A percentile compares a stretch with the other conserved stretches of the same genome.
These are phyloP conservation scores for Paecilomyces sp. DNA, from an alignment of 2,329 filamentous ascomycete species.

Conservation along the genomic window DNA sequence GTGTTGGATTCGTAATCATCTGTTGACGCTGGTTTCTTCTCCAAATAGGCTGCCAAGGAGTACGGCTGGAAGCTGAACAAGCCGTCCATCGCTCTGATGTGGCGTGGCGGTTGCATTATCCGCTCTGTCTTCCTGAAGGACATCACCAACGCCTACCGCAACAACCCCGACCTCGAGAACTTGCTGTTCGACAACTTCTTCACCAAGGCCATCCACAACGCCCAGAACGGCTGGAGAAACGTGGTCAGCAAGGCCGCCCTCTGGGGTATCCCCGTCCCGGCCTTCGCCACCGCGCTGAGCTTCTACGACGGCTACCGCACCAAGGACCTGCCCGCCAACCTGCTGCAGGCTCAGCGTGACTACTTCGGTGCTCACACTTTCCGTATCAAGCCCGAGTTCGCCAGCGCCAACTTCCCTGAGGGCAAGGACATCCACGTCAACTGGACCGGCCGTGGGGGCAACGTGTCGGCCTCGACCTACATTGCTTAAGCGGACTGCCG, in stretches of 20 bases:
- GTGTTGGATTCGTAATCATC: not conserved
- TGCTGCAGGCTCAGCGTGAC: slow-evolving; percentile 97
- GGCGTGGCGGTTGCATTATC: slow-evolving; percentile 99
- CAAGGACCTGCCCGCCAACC: slow-evolving; percentile 93
- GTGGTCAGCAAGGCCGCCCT: slow-evolving; percentile 86
- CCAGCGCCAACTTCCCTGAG: slow-evolving; percentile 70
- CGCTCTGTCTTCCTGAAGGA: slow-evolving; percentile 99
- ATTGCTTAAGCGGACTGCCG: slow-evolving; percentile 61
- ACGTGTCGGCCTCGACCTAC: slow-evolving; percentile 96
- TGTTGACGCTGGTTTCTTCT: slow-evolving; percentile 14
- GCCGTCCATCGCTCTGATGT: slow-evolving; percentile 99
- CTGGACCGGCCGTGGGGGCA: slow-evolving; percentile 97
- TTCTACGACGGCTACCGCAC: slow-evolving; percentile 99
- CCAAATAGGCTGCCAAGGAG: slow-evolving; percentile 74
- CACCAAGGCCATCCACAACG: slow-evolving; percentile 97
- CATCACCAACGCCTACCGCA: slow-evolving; percentile 95
- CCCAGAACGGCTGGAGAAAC: slow-evolving; percentile 86
- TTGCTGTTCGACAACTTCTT: slow-evolving; percentile 98
- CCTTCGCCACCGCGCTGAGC: slow-evolving; percentile 92
- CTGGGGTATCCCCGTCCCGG: slow-evolving; percentile 91
- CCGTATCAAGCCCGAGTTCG: slow-evolving; percentile 73
- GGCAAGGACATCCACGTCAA: slow-evolving; percentile 96
- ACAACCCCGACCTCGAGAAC: slow-evolving; percentile 92
- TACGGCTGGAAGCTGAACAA: slow-evolving; percentile 99
- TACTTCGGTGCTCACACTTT: slow-evolving; percentile 98